A percentile compares a stretch with the other conserved stretches of the same genome.
phyloP scores from a whole-genome alignment of 163 green algal genomes.

The Prototheca wickerhamii region DNA sequence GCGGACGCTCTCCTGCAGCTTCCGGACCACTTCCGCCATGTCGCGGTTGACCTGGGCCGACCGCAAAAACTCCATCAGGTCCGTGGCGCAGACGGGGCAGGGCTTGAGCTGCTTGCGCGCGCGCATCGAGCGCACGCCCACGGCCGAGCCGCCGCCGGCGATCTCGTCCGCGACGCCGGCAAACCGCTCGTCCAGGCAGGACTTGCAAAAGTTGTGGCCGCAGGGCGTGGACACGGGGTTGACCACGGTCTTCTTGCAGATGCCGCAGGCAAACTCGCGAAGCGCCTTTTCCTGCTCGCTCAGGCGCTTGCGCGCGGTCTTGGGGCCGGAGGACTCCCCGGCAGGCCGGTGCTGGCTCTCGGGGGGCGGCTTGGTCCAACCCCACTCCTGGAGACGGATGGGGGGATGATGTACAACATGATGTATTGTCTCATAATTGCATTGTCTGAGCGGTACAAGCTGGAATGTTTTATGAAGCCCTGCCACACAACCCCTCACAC shows the following conservation, averaged over 20 bases:
- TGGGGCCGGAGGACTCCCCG: conserved; percentile 10
- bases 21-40: conserved; percentile 53
- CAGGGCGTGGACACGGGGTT: conserved; percentile 69
- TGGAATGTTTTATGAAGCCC: not conserved
- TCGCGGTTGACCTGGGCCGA: conserved; percentile 45
- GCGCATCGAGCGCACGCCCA: conserved; percentile 39
- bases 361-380: conserved; percentile 50
- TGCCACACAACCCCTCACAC: not conserved
- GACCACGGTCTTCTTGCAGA: conserved; percentile 59
- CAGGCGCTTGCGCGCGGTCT: conserved; percentile 37
- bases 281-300: conserved; percentile 45
- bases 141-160: conserved; percentile 3
- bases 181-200: conserved; percentile 68
- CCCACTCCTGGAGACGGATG: conserved; percentile 44
- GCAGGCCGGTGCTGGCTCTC: conserved; percentile 33
- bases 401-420: not conserved
- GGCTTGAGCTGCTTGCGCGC: conserved; percentile 63
- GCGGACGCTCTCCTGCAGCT: conserved; percentile 41
- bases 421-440: no score
- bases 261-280: conserved; percentile 63
- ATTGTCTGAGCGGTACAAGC: no score
- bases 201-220: conserved; percentile 85
- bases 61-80: conserved; percentile 67
- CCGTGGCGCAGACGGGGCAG: conserved; percentile 62
- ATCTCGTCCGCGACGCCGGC: conserved; percentile 32